Percentiles rank a stretch among this genome's conserved stretches.
These are phyloP conservation scores for Alternaria brassicicola DNA, from an alignment of 2,329 filamentous ascomycete species.

Conservation along the genomic window DNA sequence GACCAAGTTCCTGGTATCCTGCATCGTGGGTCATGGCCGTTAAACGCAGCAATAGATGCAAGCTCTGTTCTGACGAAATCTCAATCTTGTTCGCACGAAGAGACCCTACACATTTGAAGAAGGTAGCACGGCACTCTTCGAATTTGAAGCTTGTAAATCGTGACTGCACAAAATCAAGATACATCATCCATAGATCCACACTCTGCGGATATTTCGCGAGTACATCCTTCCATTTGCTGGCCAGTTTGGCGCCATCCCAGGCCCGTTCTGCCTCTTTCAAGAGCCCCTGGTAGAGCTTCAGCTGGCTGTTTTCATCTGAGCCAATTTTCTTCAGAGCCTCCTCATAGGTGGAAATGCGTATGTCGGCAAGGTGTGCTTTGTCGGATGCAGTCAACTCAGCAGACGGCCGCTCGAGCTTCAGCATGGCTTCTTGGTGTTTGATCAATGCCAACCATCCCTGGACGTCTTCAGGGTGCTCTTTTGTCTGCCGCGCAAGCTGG, in stretches of 20 bases:
- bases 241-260: conserved; percentile 70
- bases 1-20: conserved; percentile 77
- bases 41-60: conserved; percentile 77
- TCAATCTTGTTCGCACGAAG: conserved; percentile 18
- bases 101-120: conserved; percentile 62
- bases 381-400: conserved; percentile 64
- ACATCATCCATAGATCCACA: conserved; percentile 73
- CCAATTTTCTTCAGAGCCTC: conserved; percentile 70
- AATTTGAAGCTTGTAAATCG: conserved; percentile 70
- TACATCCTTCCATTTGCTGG: conserved; percentile 69
- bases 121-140: conserved; percentile 66
- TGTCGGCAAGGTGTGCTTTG: conserved; percentile 71
- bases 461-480: conserved; percentile 69
- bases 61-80: conserved; percentile 31
- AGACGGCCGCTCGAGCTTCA: conserved; percentile 57
- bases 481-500: conserved; percentile 67
- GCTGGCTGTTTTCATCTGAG: conserved; percentile 54
- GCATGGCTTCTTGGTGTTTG: conserved; percentile 73
- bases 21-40: conserved; percentile 76
- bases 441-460: conserved; percentile 80
- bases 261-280: conserved; percentile 76
- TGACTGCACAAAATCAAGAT: conserved; percentile 74
- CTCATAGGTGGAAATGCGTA: conserved; percentile 80
- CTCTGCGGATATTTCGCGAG: conserved; percentile 62
- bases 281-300: conserved; percentile 68